phyloP scores from a whole-genome alignment of 2,329 filamentous ascomycete genomes.

The Claviceps digitariae region DNA sequence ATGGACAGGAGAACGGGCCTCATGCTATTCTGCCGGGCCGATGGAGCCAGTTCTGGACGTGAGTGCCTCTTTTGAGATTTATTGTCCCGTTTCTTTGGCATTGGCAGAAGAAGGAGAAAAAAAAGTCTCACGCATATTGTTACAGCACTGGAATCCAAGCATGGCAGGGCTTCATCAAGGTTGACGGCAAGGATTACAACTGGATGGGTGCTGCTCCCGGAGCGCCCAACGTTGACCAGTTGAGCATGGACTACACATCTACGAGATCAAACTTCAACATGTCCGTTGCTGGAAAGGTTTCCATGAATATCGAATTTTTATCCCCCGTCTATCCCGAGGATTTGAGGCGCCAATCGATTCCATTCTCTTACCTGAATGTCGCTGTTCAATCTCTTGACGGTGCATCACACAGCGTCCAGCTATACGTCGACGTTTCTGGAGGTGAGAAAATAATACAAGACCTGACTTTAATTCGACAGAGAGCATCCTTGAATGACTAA shows the following conservation, averaged over 20 bases:
- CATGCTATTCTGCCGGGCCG: slow-evolving; percentile 54
- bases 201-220: slow-evolving; percentile 51
- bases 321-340: slow-evolving; percentile 57
- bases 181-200: slow-evolving; percentile 49
- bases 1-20: slow-evolving; percentile 46
- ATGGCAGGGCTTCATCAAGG: slow-evolving; percentile 57
- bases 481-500: not conserved
- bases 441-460: slow-evolving; percentile 7
- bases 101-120: not conserved
- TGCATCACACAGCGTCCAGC: slow-evolving; percentile 45
- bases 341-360: slow-evolving; percentile 51
- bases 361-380: slow-evolving; percentile 58
- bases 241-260: slow-evolving; percentile 54
- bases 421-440: slow-evolving; percentile 57
- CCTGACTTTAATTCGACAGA: not conserved
- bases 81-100: too few species aligned
- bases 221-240: slow-evolving; percentile 41
- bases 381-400: slow-evolving; percentile 50
- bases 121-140: not conserved
- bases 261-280: slow-evolving; percentile 59
- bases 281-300: slow-evolving; percentile 45
- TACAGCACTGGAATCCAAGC: slow-evolving; percentile 38
- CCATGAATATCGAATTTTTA: slow-evolving; percentile 55
- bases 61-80: slow-evolving; percentile 16
- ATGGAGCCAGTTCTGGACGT: slow-evolving; percentile 60